Evolutionary conservation across 1,139 yeast species (phyloP).

Genomic region (Casaregolazyma suthepensis): DNA sequence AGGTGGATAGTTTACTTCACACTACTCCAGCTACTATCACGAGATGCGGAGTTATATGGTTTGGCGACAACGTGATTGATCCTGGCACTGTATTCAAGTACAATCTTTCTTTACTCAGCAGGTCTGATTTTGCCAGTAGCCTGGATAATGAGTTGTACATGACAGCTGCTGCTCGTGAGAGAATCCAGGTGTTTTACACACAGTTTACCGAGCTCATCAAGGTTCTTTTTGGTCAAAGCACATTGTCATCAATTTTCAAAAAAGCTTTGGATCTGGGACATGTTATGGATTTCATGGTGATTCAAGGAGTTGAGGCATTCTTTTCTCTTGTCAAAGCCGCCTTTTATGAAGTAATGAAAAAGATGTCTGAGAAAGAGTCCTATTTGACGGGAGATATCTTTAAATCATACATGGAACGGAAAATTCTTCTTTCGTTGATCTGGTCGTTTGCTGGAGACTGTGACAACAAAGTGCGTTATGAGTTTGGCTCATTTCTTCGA

Average conservation of each 20-base stretch:
- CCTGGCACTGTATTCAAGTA: conserved; percentile 26
- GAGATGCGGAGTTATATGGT: conserved; percentile 87
- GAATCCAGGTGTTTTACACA: conserved; percentile 11
- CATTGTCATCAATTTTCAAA: conserved; percentile 19
- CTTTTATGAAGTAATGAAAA: conserved; percentile 18
- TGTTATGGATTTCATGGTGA: conserved; percentile 46
- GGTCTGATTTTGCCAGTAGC: conserved; percentile 24
- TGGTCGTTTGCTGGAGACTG: conserved; percentile 75
- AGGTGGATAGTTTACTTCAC: conserved; percentile 56
- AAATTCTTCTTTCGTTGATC: conserved; percentile 38
- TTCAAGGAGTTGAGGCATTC: conserved; percentile 39
- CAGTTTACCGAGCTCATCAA: conserved; percentile 10
- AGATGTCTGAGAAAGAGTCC: conserved; percentile 19
- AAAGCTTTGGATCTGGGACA: conserved; percentile 36
- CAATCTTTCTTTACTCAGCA: conserved; percentile 18
- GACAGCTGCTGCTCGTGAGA: conserved; percentile 15
- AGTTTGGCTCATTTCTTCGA: conserved; percentile 36
- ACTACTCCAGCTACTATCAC: conserved; percentile 92
- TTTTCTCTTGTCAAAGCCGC: conserved; percentile 28
- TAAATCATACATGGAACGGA: not conserved
- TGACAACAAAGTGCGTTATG: conserved; percentile 35
- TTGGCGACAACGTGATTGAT: conserved; percentile 39
- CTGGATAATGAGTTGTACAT: conserved; percentile 25
- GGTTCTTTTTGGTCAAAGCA: conserved; percentile 16
- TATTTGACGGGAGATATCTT: not conserved